Percentiles rank a stretch among this genome's conserved stretches.
These are phyloP conservation scores for Ustilago shanxiensis DNA, from an alignment of 1,284 basidiomycete species.

Conservation along the genomic window DNA sequence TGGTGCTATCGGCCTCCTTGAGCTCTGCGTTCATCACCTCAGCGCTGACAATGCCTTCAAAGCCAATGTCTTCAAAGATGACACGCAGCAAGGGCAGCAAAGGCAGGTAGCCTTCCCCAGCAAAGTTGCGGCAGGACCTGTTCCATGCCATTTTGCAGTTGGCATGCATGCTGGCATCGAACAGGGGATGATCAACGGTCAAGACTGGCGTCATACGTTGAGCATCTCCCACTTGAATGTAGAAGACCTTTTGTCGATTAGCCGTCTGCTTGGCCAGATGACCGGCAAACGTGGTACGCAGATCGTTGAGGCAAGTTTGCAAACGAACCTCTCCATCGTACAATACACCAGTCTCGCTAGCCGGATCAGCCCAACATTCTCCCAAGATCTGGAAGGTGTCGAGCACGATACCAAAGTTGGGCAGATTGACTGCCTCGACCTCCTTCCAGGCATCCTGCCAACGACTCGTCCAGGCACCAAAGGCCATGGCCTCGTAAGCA, in stretches of 20 bases:
- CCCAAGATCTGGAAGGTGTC: conserved; percentile 71
- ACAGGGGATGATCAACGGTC: conserved; percentile 17
- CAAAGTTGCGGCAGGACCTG: conserved; percentile 14
- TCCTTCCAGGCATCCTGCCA: conserved; percentile 69
- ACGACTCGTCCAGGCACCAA: conserved; percentile 43
- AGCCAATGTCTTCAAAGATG: conserved; percentile 16
- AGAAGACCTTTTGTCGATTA: conserved; percentile 21
- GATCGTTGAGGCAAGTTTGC: conserved; percentile 13
- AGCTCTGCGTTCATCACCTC: conserved; percentile 14
- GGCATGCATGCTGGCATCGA: conserved; percentile 18
- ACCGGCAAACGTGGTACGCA: conserved; percentile 14
- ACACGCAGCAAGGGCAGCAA: conserved; percentile 6
- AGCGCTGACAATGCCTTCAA: conserved; percentile 10
- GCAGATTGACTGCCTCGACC: conserved; percentile 57
- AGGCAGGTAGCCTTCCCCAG: conserved; percentile 22
- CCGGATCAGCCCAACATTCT: conserved; percentile 64
- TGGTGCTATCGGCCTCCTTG: conserved; percentile 3
- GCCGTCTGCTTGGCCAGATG: conserved; percentile 10
- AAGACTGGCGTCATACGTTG: conserved; percentile 17
- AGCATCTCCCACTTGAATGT: conserved; percentile 23
- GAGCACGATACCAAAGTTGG: conserved; percentile 69
- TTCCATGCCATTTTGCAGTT: conserved; percentile 31
- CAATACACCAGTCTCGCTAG: conserved; percentile 23
- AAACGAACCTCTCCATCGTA: conserved; percentile 13
- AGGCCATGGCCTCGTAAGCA: conserved; percentile 49